Conservation (phyloP, 345 rosid genomes). For the Balakata baccata region DNA sequence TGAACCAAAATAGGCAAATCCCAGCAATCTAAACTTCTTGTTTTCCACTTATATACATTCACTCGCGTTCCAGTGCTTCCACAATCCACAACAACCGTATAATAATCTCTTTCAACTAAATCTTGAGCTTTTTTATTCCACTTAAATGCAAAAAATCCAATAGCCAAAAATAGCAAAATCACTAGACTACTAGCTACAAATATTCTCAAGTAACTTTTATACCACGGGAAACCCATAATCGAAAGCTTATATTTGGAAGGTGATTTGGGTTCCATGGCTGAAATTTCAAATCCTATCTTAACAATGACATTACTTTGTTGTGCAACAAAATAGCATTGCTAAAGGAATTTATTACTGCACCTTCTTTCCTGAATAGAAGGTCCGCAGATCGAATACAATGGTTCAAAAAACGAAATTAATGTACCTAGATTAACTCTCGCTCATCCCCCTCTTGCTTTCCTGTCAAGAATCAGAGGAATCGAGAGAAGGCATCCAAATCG, state of each 20-base stretch:
- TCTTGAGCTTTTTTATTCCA: conserved; percentile 8
- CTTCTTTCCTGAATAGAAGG: neutral
- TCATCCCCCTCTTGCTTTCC: too few species aligned
- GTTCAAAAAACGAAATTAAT: neutral
- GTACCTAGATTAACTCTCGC: neutral
- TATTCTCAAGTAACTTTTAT: conserved; percentile 24
- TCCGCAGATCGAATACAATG: neutral
- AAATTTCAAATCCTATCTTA: conserved; percentile 3
- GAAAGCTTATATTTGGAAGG: conserved; percentile 44
- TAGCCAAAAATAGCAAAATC: conserved; percentile 24
- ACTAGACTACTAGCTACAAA: conserved; percentile 8
- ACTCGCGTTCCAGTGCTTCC: conserved; percentile 69
- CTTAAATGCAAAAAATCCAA: conserved; percentile 28
- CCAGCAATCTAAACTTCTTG: conserved; percentile 15
- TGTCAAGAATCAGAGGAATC: too few species aligned
- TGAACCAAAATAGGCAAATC: conserved; percentile 41
- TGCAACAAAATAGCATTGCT: neutral
- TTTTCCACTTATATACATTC: conserved; percentile 49
- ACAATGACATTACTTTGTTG: neutral
- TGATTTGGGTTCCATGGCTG: conserved; percentile 47
- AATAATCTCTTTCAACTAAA: conserved; percentile 17
- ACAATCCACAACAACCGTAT: conserved; percentile 55
- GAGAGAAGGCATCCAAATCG: too few species aligned
- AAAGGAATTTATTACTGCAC: neutral
- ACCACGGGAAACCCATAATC: conserved; percentile 16